Conservation (phyloP, 306 rosid genomes). For the Adenanthera pavonina region DNA sequence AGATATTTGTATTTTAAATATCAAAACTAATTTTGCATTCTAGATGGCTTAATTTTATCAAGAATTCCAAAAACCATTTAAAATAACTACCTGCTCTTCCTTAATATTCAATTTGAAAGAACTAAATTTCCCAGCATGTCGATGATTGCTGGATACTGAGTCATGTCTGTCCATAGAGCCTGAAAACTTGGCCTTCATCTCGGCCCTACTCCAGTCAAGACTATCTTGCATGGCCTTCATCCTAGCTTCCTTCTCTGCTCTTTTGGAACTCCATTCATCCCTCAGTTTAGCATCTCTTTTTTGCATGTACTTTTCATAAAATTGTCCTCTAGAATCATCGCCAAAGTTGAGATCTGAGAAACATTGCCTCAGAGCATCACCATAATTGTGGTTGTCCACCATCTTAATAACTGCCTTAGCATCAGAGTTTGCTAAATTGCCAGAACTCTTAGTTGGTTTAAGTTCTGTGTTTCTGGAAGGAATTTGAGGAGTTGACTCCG, state of each 20-base stretch:
- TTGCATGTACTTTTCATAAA: constrained; percentile 84
- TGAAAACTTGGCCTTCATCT: constrained; percentile 84
- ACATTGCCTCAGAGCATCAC: constrained; percentile 59
- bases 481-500: constrained; percentile 59
- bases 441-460: constrained; percentile 55
- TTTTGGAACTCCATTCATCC: constrained; percentile 85
- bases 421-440: constrained; percentile 42
- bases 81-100: constrained; percentile 74
- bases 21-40: constrained; percentile 25
- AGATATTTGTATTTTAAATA: constrained; percentile 22
- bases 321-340: constrained; percentile 86
- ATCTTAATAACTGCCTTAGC: constrained; percentile 48
- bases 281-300: constrained; percentile 93
- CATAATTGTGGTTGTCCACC: constrained; percentile 53
- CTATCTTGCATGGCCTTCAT: constrained; percentile 93
- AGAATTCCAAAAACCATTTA: constrained; percentile 36
- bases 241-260: constrained; percentile 94
- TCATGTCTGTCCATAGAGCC: constrained; percentile 61
- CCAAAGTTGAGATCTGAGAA: constrained; percentile 60
- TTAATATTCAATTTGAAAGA: constrained; percentile 69
- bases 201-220: constrained; percentile 84
- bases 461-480: constrained; percentile 45
- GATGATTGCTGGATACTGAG: constrained; percentile 59
- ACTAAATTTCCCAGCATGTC: constrained; percentile 74
- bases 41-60: constrained; percentile 34